A percentile compares a stretch with the other conserved stretches of the same genome.
Evolutionary conservation across 2,329 filamentous ascomycete genomes (phyloP).

Genomic region (Phoma sp.): DNA sequence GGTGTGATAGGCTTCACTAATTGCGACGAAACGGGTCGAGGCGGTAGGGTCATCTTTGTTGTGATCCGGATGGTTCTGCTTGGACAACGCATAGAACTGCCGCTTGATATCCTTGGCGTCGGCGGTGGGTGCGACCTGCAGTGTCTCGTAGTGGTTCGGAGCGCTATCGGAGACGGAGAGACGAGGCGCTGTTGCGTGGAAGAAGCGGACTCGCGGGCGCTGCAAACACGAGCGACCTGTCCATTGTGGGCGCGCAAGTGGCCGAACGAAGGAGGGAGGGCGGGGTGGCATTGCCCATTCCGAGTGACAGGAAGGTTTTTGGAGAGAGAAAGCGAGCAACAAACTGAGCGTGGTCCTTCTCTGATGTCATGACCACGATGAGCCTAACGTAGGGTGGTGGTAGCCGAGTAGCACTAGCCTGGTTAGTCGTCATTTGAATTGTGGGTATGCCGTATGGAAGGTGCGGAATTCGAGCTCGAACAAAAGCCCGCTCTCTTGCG

Average conservation of each 20-base stretch:
- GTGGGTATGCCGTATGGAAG: constrained; percentile 3
- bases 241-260: constrained; percentile 21
- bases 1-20: constrained; percentile 82
- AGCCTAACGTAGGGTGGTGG: constrained; percentile 15
- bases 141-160: constrained; percentile 79
- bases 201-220: constrained; percentile 31
- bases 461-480: constrained; percentile 23
- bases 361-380: constrained; percentile 35
- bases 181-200: constrained; percentile 54
- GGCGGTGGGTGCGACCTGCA: constrained; percentile 74
- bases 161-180: constrained; percentile 48
- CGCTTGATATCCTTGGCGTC: constrained; percentile 83
- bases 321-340: neutral
- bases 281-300: constrained; percentile 40
- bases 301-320: constrained; percentile 1
- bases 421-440: neutral
- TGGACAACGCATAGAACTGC: constrained; percentile 91
- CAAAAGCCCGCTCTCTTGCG: neutral
- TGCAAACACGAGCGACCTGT: constrained; percentile 27
- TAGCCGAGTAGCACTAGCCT: constrained; percentile 19
- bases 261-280: constrained; percentile 23
- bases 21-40: constrained; percentile 76
- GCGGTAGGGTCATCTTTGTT: constrained; percentile 79
- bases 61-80: constrained; percentile 89
- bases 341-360: neutral